phyloP scores from a whole-genome alignment of 2,329 filamentous ascomycete genomes.

The Hymenoscyphus linearis region DNA sequence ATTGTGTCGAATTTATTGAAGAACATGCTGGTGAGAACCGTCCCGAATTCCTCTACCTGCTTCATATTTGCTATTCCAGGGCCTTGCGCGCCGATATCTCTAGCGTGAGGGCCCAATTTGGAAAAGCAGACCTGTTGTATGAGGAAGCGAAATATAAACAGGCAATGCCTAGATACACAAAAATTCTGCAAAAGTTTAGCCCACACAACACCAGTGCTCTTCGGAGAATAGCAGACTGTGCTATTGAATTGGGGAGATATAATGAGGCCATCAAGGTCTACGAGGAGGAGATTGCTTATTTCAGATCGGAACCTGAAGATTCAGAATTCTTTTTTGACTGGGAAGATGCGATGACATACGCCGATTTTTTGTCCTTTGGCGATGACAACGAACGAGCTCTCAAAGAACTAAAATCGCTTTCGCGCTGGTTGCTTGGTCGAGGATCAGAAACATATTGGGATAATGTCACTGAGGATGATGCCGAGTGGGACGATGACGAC shows the following conservation, averaged over 20 bases:
- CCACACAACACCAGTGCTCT: conserved; percentile 43
- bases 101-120: conserved; percentile 49
- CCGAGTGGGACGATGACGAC: conserved; percentile 80
- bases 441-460: conserved; percentile 75
- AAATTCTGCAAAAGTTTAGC: conserved; percentile 40
- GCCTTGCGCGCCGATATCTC: conserved; percentile 52
- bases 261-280: conserved; percentile 33
- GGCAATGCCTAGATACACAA: conserved; percentile 53
- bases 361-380: conserved; percentile 69
- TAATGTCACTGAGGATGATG: conserved; percentile 62
- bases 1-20: conserved; percentile 51
- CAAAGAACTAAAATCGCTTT: conserved; percentile 61
- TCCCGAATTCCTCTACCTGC: conserved; percentile 45
- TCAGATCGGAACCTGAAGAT: conserved; percentile 15
- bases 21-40: conserved; percentile 43
- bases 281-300: conserved; percentile 29
- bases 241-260: conserved; percentile 32
- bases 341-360: conserved; percentile 80
- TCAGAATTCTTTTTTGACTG: conserved; percentile 41
- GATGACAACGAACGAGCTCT: conserved; percentile 62
- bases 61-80: conserved; percentile 53
- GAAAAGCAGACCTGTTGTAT: conserved; percentile 53
- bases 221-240: conserved; percentile 31
- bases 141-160: conserved; percentile 48
- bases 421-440: conserved; percentile 79